Evolutionary conservation across 106 monocot genomes (phyloP), one percentile per base, ranked within the genome.

Genomic region (Allium fistulosum): DNA sequence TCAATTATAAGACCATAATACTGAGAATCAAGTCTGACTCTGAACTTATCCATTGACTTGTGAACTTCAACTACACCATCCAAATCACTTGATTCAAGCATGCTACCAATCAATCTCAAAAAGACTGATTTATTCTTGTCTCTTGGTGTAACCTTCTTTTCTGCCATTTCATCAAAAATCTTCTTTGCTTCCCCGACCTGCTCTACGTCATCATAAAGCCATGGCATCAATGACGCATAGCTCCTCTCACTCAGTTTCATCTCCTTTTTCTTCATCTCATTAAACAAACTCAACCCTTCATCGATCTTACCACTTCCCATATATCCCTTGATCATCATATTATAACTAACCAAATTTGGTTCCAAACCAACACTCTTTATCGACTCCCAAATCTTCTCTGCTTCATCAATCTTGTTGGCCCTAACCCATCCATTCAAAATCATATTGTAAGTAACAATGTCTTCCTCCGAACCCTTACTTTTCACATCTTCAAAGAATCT

Each of bases 311-410:
- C 90, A 0, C 47, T 70, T 0, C 51, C 64, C 4, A 87, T 77
- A 56, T 84, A 83, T 8, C 99, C 99, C 68, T 93, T 93, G 73
- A 99, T 99, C 93, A 99, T 70, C 8, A 90, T 52, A 37, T 86
- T 89, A 77, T 99, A 99, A 16, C 81, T 81, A 45, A 99, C 62
- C 16, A 69, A 70, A 69, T 99, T 93, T n/a, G 85, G 85, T 8
- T 9, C 16, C 6, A 80, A 49, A 46, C 78, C 83, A 51, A 64
- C 68, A 7, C 16, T 45, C 14, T 51, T 7, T 71, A 87, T 87
- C 70, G 83, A 83, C 16, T 77, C 83, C 14, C 80, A 74, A 71
- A 83, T 48, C 77, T 82, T 86, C 61, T 73, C 46, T 7, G 86
- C 86, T 28, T 82, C 80, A 7, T 83, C 86, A 26, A 83, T 59